Conservation (phyloP, 2,329 filamentous ascomycete species). For the Ramularia endophylla region DNA sequence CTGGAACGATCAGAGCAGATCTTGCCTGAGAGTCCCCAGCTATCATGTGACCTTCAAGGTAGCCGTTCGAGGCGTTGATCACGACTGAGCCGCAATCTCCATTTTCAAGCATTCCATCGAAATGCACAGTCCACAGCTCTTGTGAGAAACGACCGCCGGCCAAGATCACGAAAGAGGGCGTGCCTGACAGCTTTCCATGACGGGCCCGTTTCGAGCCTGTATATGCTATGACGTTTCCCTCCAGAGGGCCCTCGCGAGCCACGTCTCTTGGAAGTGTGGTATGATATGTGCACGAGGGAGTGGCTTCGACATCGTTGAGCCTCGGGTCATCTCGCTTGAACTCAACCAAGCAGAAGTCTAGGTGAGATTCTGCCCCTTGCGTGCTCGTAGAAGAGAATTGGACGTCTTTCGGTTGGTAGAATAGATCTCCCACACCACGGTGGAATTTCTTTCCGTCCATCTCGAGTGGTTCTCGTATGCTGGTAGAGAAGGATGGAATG, state of each 20-base stretch:
- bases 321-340: not conserved
- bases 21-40: conserved; percentile 3
- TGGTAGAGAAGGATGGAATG: no score
- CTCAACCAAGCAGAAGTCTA: conserved; percentile 8
- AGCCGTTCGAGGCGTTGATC: not conserved
- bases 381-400: conserved; percentile 1
- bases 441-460: no score
- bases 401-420: conserved; percentile 4
- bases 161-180: conserved; percentile 1
- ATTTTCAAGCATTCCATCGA: conserved; percentile 2
- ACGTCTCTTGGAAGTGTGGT: not conserved
- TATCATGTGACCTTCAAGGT: conserved; percentile 6
- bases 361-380: not conserved
- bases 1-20: conserved; percentile 5
- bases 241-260: not conserved
- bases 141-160: conserved; percentile 1
- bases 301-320: not conserved
- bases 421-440: no score
- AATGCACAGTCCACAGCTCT: conserved; percentile 7
- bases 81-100: conserved; percentile 9
- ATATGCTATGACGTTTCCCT: conserved; percentile 3
- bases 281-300: not conserved
- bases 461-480: no score
- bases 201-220: conserved; percentile 4
- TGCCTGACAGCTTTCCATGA: conserved; percentile 2